Evolutionary conservation across 2,329 filamentous ascomycete species (phyloP).

Genomic region (Aspergillus niger): DNA sequence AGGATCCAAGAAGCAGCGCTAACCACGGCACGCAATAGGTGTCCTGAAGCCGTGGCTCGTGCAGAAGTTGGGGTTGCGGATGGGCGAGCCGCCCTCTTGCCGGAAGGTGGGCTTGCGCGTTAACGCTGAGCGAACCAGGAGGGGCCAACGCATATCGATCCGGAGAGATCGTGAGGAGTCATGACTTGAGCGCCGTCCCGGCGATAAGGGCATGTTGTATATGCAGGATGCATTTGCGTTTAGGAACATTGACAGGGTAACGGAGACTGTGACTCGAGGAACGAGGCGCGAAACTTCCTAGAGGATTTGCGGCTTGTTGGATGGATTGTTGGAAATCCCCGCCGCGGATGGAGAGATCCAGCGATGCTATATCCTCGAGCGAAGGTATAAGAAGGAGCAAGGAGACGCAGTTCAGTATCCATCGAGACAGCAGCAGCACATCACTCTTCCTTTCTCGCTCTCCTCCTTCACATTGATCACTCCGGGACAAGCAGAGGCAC

Average conservation of each 20-base stretch:
- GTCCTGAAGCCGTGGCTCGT: background rate
- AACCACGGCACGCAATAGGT: slow-evolving; percentile 4
- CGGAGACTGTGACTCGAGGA: background rate
- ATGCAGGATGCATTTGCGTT: background rate
- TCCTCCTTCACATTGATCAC: too few relatives aligned
- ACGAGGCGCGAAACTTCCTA: background rate
- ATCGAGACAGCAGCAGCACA: background rate
- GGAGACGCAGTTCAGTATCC: background rate
- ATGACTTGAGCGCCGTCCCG: slow-evolving; percentile 4
- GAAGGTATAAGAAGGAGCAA: slow-evolving; percentile 4
- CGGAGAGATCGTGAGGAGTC: slow-evolving; percentile 10
- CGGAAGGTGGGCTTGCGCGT: slow-evolving; percentile 19
- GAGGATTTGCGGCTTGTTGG: background rate
- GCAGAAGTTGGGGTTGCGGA: slow-evolving; percentile 5
- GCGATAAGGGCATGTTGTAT: background rate
- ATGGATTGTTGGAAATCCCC: background rate
- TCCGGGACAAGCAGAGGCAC: background rate
- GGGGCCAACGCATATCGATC: background rate
- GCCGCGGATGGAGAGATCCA: background rate
- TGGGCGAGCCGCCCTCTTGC: slow-evolving; percentile 22
- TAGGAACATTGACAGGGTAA: background rate
- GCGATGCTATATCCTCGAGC: background rate
- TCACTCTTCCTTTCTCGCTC: background rate
- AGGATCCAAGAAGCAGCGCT: slow-evolving; percentile 12
- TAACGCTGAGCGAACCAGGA: slow-evolving; percentile 22